Base-by-base conservation (phyloP, 148 eudicot species). In the Vaccinium myrtillus region DNA sequence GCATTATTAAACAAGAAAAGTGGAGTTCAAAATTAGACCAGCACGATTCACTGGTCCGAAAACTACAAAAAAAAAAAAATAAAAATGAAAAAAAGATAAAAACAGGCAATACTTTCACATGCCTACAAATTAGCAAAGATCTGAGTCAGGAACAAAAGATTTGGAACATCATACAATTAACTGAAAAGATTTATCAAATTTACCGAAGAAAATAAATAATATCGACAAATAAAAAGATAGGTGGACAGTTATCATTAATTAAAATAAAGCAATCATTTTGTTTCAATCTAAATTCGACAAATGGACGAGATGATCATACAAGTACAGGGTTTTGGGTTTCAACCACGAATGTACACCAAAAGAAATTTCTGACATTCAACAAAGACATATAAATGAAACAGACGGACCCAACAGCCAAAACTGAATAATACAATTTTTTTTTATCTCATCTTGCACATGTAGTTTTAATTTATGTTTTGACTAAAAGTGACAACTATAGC, bases 331-430 rank as follows among this genome's bases (percentile, higher is more conserved):
- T 67, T 67, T 0, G 25, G 53, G 73, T 39, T 53, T 78, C 56
- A n/a, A 61, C 82, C 74, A 67, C 48, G 19, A 59, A 81, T 61
- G 71, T 58, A 79, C 50, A 58, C 8, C 19, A 54, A 78, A 21
- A 6, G 14, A 14, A 25, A 25, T 65, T 61, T 69, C 1, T 16
- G 39, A 27, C 74, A 69, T 69, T 27, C 74, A 69, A 25, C 74
- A 25, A 11, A 69, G 39, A 69, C 27, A 69, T 4, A 1, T 51
- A 56, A 65, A 23, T 65, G 39, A 69, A 69, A 69, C 74, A 27
- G 4, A 61, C n/a, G 69, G 69, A 61, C n/a, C 25, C 39, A 27
- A 27, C 74, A 69, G 7, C 13, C 43, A 13, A 4, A 11, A 27
- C 74, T 69, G 39, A 69, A 69, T 69, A 69, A 69, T 11, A 51